Percentiles rank a stretch among this genome's conserved stretches.
phyloP scores from a whole-genome alignment of 495 filamentous ascomycete species.

The Aspergillus cristatus region DNA sequence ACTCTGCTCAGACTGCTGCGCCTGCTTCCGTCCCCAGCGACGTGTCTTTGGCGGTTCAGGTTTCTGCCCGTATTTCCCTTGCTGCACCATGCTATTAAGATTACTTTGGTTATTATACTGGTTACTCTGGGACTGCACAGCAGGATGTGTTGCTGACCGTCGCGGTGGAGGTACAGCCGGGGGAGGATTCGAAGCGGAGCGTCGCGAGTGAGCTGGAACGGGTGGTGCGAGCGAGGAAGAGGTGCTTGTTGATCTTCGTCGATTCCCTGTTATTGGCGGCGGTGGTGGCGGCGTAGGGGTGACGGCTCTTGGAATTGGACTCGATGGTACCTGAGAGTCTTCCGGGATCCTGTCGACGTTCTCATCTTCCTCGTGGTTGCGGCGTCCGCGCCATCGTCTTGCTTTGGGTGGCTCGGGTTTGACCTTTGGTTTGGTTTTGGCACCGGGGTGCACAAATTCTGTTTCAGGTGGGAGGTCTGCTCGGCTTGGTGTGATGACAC shows the following conservation, averaged over 20 bases:
- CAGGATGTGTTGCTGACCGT: conserved; percentile 17
- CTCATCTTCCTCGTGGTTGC: conserved; percentile 22
- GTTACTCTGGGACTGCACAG: conserved; percentile 12
- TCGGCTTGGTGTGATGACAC: conserved; percentile 72
- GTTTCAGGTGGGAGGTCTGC: conserved; percentile 17
- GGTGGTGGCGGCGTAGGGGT: conserved; percentile 1
- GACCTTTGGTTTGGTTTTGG: conserved; percentile 22
- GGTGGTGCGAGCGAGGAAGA: conserved; percentile 20
- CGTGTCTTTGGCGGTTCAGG: conserved; percentile 32
- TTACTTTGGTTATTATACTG: too few relatives aligned
- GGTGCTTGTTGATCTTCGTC: conserved; percentile 20
- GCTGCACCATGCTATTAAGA: background rate
- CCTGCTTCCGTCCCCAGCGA: conserved; percentile 27
- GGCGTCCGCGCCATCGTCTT: conserved; percentile 30
- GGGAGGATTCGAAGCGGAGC: conserved; percentile 32
- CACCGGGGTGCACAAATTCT: conserved; percentile 1
- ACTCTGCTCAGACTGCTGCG: conserved; percentile 4
- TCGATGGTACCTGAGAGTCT: conserved; percentile 12
- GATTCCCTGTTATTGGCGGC: conserved; percentile 5
- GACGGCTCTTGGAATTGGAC: background rate
- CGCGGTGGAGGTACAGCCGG: conserved; percentile 33
- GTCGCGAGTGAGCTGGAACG: conserved; percentile 15
- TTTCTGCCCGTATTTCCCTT: conserved; percentile 21
- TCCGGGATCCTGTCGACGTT: conserved; percentile 22
- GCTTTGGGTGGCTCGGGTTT: conserved; percentile 38